Evolutionary conservation across 371 early-diverging fungal genomes (phyloP), one percentile per base, ranked within the genome.

Genomic region (Cokeromyces recurvatus): DNA sequence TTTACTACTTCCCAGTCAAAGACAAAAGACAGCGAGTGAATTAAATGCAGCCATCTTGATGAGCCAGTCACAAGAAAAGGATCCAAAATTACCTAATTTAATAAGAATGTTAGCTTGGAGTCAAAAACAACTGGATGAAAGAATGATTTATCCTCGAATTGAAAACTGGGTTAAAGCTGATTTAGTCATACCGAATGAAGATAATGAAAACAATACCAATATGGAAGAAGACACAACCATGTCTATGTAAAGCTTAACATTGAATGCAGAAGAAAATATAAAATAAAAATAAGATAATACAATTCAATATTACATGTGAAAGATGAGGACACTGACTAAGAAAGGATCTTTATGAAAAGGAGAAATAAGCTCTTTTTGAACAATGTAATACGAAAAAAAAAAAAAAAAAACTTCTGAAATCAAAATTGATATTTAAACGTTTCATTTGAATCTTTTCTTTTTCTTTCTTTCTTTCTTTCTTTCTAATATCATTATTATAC

Each of bases 21-120:
- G 95, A 37, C 94, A 93, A 66, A 90, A 91, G 66, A 87, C 89
- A 15, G 97, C 97, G 0, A 82, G 85, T 27, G 97, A 97, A 64
- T 72, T 97, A 47, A 98, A 98, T 69, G 82, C 92, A 1, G 96
- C 95, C 3, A 82, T 98, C 43, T 69, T 98, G 35, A 71, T 85
- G 6, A 83, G 92, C 3, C 94, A 93, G 55, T 89, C 90, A 43
- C 92, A 91, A 58, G 94, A 94, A 32, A 87, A 85, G 49, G 94
- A 95, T 60, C 92, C 97, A 3, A 92, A 92, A 50, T 75, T 98
- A 42, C 95, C 95, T 12, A 76, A 83, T 16, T 50, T 98, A 38
- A 54, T 98, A 50, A 87, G 90, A 66, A 84, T 94, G 85, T 67
- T 95, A 21, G 80, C 84, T 27, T 97, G 95, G 95, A 78, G 91